Conservation (phyloP, 352 stramenopile genomes). For the Phytophthora hibernalis region DNA sequence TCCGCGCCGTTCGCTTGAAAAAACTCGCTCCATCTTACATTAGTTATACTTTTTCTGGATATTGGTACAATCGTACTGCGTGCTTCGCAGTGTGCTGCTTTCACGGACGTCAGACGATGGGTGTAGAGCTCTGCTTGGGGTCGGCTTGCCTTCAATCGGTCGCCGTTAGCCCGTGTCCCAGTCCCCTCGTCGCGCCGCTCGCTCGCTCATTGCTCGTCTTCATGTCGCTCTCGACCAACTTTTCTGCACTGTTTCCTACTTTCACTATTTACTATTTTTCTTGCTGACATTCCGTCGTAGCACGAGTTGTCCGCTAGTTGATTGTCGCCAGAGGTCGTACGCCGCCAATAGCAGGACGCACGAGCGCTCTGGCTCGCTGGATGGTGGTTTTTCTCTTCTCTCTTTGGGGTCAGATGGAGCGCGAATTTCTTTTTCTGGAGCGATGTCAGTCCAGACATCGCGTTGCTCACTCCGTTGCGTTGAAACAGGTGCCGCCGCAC, state of each 20-base stretch:
- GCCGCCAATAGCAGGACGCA: constrained; percentile 20
- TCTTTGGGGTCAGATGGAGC: constrained; percentile 38
- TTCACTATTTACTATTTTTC: constrained; percentile 39
- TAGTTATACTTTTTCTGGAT: constrained; percentile 50
- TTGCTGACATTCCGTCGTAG: constrained; percentile 40
- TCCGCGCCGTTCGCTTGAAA: constrained; percentile 23
- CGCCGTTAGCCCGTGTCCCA: constrained; percentile 11
- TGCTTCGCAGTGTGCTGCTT: constrained; percentile 40
- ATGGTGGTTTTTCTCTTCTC: constrained; percentile 39
- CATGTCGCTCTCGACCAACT: constrained; percentile 33
- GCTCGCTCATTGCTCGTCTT: constrained; percentile 41
- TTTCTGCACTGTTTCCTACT: constrained; percentile 36
- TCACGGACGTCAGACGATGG: constrained; percentile 22
- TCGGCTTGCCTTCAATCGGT: constrained; percentile 33
- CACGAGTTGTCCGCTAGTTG: constrained; percentile 38
- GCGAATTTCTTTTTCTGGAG: constrained; percentile 31
- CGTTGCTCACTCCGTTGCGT: constrained; percentile 42
- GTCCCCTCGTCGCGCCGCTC: constrained; percentile 24
- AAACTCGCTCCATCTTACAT: constrained; percentile 55
- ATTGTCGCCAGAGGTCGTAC: constrained; percentile 19
- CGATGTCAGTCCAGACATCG: constrained; percentile 12
- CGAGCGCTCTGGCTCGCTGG: constrained; percentile 19
- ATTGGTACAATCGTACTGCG: constrained; percentile 47
- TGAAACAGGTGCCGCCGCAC: constrained; percentile 32
- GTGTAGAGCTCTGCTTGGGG: constrained; percentile 10